These are phyloP conservation scores for Pseudogymnoascus sp. DNA, from an alignment of 2,329 filamentous ascomycete genomes.

Conservation along the genomic window DNA sequence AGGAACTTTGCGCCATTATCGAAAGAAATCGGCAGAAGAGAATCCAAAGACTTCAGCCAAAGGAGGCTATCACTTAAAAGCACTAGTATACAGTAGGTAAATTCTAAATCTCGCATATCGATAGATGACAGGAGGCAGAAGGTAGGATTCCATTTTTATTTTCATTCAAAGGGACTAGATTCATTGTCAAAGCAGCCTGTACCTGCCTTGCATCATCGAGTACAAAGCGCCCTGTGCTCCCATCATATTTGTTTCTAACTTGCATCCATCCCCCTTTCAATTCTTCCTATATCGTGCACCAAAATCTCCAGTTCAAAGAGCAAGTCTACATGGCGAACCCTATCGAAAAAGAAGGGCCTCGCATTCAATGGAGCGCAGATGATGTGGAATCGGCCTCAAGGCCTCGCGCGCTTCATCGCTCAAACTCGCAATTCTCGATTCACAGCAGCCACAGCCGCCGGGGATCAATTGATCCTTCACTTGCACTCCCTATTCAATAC, in stretches of 20 bases:
- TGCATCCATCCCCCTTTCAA: neutral
- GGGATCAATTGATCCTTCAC: conserved; percentile 32
- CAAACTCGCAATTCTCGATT: conserved; percentile 23
- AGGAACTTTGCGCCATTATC: neutral
- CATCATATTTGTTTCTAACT: neutral
- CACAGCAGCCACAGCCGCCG: conserved; percentile 22
- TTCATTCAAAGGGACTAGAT: neutral
- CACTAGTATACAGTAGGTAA: neutral
- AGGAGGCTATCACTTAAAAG: neutral
- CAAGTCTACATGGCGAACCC: neutral
- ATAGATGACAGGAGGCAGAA: neutral
- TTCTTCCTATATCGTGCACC: neutral
- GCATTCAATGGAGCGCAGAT: conserved; percentile 20
- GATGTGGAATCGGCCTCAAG: conserved; percentile 19
- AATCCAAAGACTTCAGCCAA: neutral
- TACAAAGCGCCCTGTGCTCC: too few species aligned
- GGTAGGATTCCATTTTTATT: neutral
- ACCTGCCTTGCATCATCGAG: too few species aligned
- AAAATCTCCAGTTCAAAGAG: neutral
- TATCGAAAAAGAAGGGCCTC: conserved; percentile 7
- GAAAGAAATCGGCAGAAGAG: neutral
- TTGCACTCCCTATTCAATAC: conserved; percentile 44
- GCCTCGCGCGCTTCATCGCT: conserved; percentile 18
- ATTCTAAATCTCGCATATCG: neutral
- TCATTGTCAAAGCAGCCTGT: too few species aligned